Conservation (phyloP, 305 asterid species). For the Solanum aculeatissimum region DNA sequence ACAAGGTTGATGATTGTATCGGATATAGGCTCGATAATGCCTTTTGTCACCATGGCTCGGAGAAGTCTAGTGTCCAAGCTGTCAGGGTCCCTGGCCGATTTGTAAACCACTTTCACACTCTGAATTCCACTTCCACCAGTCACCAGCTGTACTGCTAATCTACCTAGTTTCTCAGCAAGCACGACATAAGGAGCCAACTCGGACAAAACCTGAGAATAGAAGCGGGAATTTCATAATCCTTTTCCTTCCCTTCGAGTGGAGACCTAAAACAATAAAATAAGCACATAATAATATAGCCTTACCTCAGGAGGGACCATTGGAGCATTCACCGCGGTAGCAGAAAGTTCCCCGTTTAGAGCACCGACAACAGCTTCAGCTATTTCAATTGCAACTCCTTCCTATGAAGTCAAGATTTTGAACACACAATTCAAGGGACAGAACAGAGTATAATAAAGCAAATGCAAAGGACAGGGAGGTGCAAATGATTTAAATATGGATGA, state of each 20-base stretch:
- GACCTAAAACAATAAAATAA: neutral
- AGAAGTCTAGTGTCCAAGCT: slow-evolving; percentile 88
- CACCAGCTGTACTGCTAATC: slow-evolving; percentile 75
- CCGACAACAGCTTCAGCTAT: slow-evolving; percentile 98
- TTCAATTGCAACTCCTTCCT: slow-evolving; percentile 98
- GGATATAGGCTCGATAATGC: slow-evolving; percentile 86
- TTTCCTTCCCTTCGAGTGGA: neutral
- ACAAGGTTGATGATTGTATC: slow-evolving; percentile 68
- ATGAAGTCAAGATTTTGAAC: slow-evolving; percentile 1
- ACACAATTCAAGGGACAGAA: neutral
- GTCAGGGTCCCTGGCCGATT: slow-evolving; percentile 67
- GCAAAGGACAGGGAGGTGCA: neutral
- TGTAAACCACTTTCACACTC: slow-evolving; percentile 67
- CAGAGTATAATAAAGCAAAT: neutral
- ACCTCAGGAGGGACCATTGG: slow-evolving; percentile 99
- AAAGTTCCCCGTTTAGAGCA: slow-evolving; percentile 82
- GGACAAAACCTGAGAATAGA: slow-evolving; percentile 48
- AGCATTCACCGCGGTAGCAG: slow-evolving; percentile 97
- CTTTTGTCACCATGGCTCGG: slow-evolving; percentile 91
- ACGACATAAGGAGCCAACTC: slow-evolving; percentile 78
- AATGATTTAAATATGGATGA: neutral
- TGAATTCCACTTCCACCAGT: slow-evolving; percentile 88
- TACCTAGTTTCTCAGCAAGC: slow-evolving; percentile 86
- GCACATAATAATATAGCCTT: neutral
- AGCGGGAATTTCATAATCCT: neutral